A percentile compares a stretch with the other conserved stretches of the same genome.
phyloP scores from a whole-genome alignment of 2,329 filamentous ascomycete genomes.

The Ophiosphaerella korrae region DNA sequence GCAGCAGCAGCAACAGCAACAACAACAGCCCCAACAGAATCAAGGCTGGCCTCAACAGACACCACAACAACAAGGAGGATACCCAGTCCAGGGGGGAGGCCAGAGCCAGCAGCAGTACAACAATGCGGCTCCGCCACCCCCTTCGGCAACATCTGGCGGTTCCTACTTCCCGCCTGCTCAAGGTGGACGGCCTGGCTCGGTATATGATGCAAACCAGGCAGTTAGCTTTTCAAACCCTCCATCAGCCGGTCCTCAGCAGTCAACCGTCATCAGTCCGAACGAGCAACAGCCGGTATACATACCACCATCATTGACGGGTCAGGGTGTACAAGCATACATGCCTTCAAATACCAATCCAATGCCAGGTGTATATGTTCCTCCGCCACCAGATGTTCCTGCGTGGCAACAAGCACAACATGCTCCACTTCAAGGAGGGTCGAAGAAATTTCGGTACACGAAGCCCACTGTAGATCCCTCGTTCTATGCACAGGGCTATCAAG shows the following conservation, averaged over 20 bases:
- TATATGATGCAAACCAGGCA: slow-evolving; percentile 34
- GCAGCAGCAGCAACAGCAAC: slow-evolving; percentile 28
- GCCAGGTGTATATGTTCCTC: slow-evolving; percentile 43
- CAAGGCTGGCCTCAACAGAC: slow-evolving; percentile 22
- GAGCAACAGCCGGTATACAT: slow-evolving; percentile 42
- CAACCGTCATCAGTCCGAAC: slow-evolving; percentile 35
- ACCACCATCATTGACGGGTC: slow-evolving; percentile 39
- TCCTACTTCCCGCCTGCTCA: slow-evolving; percentile 41
- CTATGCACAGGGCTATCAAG: slow-evolving; percentile 34
- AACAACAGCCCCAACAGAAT: slow-evolving; percentile 22
- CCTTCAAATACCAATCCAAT: slow-evolving; percentile 42
- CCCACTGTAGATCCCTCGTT: slow-evolving; percentile 32
- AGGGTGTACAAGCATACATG: slow-evolving; percentile 42
- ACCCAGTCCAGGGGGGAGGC: slow-evolving; percentile 18
- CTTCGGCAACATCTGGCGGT: slow-evolving; percentile 35
- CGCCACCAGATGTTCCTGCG: slow-evolving; percentile 43
- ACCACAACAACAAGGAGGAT: slow-evolving; percentile 34
- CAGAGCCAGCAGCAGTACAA: slow-evolving; percentile 33
- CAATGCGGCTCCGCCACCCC: slow-evolving; percentile 32
- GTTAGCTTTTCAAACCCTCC: slow-evolving; percentile 22
- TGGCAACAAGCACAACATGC: slow-evolving; percentile 47
- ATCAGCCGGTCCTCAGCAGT: slow-evolving; percentile 25
- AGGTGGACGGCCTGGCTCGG: slow-evolving; percentile 30
- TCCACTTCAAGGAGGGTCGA: slow-evolving; percentile 34
- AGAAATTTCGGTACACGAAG: slow-evolving; percentile 41